phyloP scores from a whole-genome alignment of 345 rosid genomes.

The Hirschfeldia incana region DNA sequence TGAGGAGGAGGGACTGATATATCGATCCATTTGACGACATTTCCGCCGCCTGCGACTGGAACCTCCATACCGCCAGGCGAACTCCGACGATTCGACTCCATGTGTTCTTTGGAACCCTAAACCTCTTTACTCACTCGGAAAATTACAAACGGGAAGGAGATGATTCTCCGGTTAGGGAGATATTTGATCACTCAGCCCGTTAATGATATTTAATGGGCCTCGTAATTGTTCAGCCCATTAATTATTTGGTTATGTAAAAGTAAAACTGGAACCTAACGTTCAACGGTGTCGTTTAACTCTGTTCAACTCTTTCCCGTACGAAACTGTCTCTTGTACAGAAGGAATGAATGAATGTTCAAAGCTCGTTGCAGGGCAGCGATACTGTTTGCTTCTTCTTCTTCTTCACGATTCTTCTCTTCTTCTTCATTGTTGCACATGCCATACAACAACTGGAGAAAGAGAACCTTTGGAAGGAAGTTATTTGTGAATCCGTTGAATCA shows the following conservation, averaged over 20 bases:
- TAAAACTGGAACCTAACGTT: conserved; percentile 32
- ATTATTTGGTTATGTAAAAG: background rate
- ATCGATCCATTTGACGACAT: conserved; percentile 67
- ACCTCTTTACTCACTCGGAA: conserved; percentile 14
- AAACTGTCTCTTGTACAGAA: background rate
- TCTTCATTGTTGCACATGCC: background rate
- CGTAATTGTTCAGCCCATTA: background rate
- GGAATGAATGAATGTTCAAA: background rate
- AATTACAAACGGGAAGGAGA: background rate
- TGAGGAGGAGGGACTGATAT: conserved; percentile 49
- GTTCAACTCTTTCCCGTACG: background rate
- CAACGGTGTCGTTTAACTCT: conserved; percentile 18
- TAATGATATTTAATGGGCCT: conserved; percentile 10
- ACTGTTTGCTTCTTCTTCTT: conserved; percentile 6
- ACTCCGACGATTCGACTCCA: conserved; percentile 38
- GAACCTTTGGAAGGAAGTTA: background rate
- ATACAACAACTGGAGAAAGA: background rate
- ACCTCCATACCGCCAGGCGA: conserved; percentile 66
- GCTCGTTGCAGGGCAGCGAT: conserved; percentile 20
- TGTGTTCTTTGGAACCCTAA: conserved; percentile 35
- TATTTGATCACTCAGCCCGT: conserved; percentile 7
- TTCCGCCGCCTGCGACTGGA: conserved; percentile 64
- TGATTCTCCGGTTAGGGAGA: background rate
- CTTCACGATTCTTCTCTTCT: background rate
- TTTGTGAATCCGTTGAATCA: background rate